Evolutionary conservation across 140 eudicot genomes (phyloP), one percentile per base, ranked within the genome.

Genomic region (Anethum foeniculum): DNA sequence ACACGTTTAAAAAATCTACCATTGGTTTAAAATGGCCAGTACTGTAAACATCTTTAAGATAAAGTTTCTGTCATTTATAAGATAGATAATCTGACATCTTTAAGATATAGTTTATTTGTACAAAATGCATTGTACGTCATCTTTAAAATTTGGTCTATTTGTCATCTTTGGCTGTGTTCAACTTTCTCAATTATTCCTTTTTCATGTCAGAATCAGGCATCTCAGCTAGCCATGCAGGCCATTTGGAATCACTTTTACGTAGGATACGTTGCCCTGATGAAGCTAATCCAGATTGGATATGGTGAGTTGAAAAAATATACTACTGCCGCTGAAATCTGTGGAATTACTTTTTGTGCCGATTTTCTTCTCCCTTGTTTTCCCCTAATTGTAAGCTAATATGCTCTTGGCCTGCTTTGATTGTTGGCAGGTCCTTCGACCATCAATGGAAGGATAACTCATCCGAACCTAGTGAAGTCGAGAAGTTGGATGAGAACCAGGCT

Each of bases 251-350:
- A 8, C 87, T 89, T 38, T 84, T 86, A 51, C 84, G 90, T 30
- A 88, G 84, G 84, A 87, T 95, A 83, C 88, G 28, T 25, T 83
- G 85, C 77, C 99, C 96, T 21, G 48, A 73, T 51, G 97, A 94
- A 88, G 93, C 90, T 75, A 81, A 83, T 83, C 92, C 91, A 74
- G 68, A 81, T 39, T 95, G 99, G 99, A 95, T 88, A 90, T 95
- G 99, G 98, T 94, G 43, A 67, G 74, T 67, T 32, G 43, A 19
- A 78, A 56, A 38, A 6, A 56, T 16, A 14, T 14, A 36, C 28
- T 10, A 13, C 25, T 78, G 21, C 32, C 39, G 1, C 14, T 52
- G 47, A 5, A 7, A 54, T 23, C 5, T 19, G 34, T 23, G n/a
- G 60, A 5, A 18, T 4, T 13, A 51, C 3, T 18, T 38, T 71